Evolutionary conservation across 768 basidiomycete genomes (phyloP).

Genomic region (Tulasnella sp.): DNA sequence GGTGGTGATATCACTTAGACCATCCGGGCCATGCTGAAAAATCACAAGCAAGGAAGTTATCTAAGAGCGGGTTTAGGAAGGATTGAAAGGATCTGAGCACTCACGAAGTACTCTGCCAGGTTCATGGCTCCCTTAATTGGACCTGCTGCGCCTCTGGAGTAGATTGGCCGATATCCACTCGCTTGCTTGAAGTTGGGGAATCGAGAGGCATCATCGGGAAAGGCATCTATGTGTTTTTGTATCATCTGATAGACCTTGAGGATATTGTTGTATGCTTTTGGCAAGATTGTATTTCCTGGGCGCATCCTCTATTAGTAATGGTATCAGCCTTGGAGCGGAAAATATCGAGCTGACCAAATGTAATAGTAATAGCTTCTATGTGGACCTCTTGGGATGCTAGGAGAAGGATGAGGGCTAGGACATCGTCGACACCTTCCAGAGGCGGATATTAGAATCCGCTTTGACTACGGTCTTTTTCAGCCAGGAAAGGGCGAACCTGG

Average conservation of each 20-base stretch:
- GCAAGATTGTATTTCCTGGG: conserved; percentile 20
- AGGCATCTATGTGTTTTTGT: conserved; percentile 19
- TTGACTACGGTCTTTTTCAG: too few relatives aligned
- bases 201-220: conserved; percentile 17
- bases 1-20: conserved; percentile 20
- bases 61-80: neutral
- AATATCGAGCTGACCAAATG: conserved; percentile 17
- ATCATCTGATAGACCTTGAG: conserved; percentile 25
- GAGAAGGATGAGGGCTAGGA: conserved; percentile 21
- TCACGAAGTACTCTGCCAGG: conserved; percentile 24
- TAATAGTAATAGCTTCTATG: conserved; percentile 19
- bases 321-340: neutral
- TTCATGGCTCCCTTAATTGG: conserved; percentile 22
- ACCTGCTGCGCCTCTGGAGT: conserved; percentile 21
- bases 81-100: neutral
- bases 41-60: neutral
- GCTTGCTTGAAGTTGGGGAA: conserved; percentile 9
- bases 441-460: too few relatives aligned
- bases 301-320: neutral
- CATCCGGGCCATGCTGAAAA: conserved; percentile 24
- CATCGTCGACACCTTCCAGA: conserved; percentile 21
- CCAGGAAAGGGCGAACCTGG: conserved; percentile 4
- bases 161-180: conserved; percentile 6
- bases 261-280: conserved; percentile 22
- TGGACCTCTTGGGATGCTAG: conserved; percentile 21